Evolutionary conservation across 805 yeast genomes (phyloP), one percentile per base, ranked within the genome.

Genomic region (Kodamaea restingae): DNA sequence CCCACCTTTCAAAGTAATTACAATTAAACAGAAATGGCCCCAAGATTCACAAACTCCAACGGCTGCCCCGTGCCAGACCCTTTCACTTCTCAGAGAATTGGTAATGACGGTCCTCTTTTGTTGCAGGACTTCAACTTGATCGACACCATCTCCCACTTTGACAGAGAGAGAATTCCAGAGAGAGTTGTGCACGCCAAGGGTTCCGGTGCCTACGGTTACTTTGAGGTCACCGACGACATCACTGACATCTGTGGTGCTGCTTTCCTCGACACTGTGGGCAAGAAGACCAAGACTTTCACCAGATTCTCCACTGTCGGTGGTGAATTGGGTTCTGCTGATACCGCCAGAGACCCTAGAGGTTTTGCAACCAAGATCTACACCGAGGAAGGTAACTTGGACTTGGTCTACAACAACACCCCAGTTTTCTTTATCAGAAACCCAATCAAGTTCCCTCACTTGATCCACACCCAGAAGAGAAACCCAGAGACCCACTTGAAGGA

Each of bases 51-150:
- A 2, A 84, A 84, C 42, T 74, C 88, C 35, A 80, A 78, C 56
- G 95, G 95, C 36, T 71, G 75, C 52, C 91, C 93, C n/a, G 73
- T 83, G 40, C 76, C 81, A 25, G 84, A 82, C 52, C 83, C 84
- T 18, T 71, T 70, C 45, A 77, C 79, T 29, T 56, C 80, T 7
- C 74, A 73, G 52, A 60, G 71, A 45, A 65, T 79, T 25, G 79
- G 81, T 48, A 70, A 70, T 8, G 70, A 60, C 32, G 85, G 85
- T 17, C 84, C 83, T 8, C 59, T 78, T 36, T 63, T 79, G 38
- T 51, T 79, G 34, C 82, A 78, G 56, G 85, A 79, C 57, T 65
- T 67, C 54, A 76, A 78, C 59, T 61, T 77, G 41, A 55, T 78
- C 32, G 85, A 79, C 49, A 60, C 70, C 33, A 55, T 79, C 21